These are phyloP conservation scores for Dissophora globulifera DNA, from an alignment of 192 early-diverging fungal genomes.

Conservation along the genomic window DNA sequence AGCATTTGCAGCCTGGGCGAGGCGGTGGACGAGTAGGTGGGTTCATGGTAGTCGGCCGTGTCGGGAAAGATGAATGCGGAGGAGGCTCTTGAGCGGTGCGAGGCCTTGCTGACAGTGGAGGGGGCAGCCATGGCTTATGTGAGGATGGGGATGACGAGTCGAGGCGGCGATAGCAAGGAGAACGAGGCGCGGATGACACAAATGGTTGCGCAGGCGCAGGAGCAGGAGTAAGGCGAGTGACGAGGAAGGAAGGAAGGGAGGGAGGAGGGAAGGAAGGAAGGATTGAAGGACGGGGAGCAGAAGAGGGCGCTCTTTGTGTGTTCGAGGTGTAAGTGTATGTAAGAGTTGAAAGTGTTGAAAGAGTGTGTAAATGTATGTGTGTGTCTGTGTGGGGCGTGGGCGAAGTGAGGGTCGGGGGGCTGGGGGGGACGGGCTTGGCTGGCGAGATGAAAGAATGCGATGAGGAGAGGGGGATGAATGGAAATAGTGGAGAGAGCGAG, in stretches of 20 bases:
- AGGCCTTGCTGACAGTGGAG: neutral
- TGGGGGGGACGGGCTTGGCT: too few species aligned
- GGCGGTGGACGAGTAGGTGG: slow-evolving; percentile 14
- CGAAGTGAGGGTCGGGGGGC: neutral
- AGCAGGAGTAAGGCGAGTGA: neutral
- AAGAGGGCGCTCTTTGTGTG: too few species aligned
- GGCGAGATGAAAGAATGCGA: too few species aligned
- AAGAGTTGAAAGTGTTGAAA: too few species aligned
- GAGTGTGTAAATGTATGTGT: too few species aligned
- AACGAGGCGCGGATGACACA: neutral
- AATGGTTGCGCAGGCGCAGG: neutral
- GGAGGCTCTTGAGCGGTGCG: slow-evolving; percentile 36
- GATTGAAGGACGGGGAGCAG: neutral
- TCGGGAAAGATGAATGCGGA: slow-evolving; percentile 41
- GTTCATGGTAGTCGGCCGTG: slow-evolving; percentile 45
- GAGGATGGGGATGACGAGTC: neutral
- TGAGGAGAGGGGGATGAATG: too few species aligned
- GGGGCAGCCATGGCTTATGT: slow-evolving; percentile 7
- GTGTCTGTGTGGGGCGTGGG: neutral
- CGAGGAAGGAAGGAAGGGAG: neutral
- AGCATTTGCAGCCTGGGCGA: slow-evolving; percentile 45
- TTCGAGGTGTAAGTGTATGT: too few species aligned
- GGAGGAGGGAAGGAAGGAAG: neutral
- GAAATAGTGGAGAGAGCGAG: neutral
- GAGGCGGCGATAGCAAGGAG: neutral